Percentiles rank a stretch among this genome's conserved stretches.
Evolutionary conservation across 805 yeast genomes (phyloP).

Genomic region (Helenozyma baotianmanensis): DNA sequence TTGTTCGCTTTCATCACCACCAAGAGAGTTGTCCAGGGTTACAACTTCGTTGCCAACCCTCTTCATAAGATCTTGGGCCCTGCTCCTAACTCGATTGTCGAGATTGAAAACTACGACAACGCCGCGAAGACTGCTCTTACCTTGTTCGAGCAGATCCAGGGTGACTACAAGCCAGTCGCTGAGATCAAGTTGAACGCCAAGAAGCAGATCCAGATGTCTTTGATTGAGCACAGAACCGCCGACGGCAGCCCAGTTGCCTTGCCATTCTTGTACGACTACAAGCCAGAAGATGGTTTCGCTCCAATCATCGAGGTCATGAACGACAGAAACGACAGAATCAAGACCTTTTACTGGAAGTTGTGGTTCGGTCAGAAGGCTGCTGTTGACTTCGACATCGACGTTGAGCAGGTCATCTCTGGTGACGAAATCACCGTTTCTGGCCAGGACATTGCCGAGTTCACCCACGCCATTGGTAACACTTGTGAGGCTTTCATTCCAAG

Average conservation of each 20-base stretch:
- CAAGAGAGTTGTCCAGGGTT: slow-evolving; percentile 78
- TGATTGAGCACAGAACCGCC: slow-evolving; percentile 86
- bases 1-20: slow-evolving; percentile 84
- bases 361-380: slow-evolving; percentile 74
- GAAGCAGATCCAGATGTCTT: slow-evolving; percentile 57
- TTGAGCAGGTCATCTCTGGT: slow-evolving; percentile 67
- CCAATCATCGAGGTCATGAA: slow-evolving; percentile 89
- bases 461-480: slow-evolving; percentile 95
- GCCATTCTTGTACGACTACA: slow-evolving; percentile 71
- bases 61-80: slow-evolving; percentile 79
- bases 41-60: slow-evolving; percentile 75
- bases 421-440: slow-evolving; percentile 63
- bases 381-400: slow-evolving; percentile 68
- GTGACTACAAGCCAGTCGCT: slow-evolving; percentile 63
- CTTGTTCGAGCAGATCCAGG: slow-evolving; percentile 68
- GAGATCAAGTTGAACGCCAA: slow-evolving; percentile 49
- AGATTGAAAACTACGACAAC: slow-evolving; percentile 47
- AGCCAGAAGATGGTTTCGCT: slow-evolving; percentile 88
- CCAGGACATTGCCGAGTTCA: slow-evolving; percentile 81
- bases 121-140: slow-evolving; percentile 57
- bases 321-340: slow-evolving; percentile 88
- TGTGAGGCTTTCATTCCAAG: slow-evolving; percentile 94
- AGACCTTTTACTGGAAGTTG: slow-evolving; percentile 93
- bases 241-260: slow-evolving; percentile 71
- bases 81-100: slow-evolving; percentile 52